These are phyloP conservation scores for Petrea volubilis DNA, from an alignment of 257 asterid genomes.

Conservation along the genomic window DNA sequence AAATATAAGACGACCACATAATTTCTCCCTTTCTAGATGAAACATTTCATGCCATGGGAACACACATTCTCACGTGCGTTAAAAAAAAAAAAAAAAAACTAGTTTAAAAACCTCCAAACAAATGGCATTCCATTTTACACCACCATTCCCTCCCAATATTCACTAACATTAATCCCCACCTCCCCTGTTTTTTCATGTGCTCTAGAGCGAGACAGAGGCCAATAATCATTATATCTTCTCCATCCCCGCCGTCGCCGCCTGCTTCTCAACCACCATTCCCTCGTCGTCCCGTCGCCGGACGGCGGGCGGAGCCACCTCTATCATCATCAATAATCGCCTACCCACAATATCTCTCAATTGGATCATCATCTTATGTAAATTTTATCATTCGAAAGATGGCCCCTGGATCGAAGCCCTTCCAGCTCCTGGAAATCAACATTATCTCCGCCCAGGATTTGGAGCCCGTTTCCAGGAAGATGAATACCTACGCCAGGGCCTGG, in stretches of 20 bases:
- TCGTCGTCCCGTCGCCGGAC: constrained; percentile 59
- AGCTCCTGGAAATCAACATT: constrained; percentile 78
- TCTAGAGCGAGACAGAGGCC: constrained; percentile 20
- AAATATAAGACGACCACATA: too few relatives aligned
- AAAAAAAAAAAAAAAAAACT: too few relatives aligned
- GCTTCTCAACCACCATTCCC: constrained; percentile 29
- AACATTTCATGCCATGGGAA: too few relatives aligned
- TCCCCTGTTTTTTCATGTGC: constrained; percentile 36
- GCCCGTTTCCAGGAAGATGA: constrained; percentile 63
- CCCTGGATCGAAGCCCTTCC: constrained; percentile 49
- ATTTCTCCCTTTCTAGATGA: too few relatives aligned
- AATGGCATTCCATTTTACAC: neutral
- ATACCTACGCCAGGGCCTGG: constrained; percentile 80
- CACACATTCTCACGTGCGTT: too few relatives aligned
- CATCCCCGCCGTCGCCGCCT: constrained; percentile 7
- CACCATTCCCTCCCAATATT: neutral
- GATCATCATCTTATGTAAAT: neutral
- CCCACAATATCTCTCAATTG: neutral
- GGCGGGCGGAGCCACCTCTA: constrained; percentile 32
- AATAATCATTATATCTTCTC: constrained; percentile 30
- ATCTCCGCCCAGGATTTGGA: constrained; percentile 87
- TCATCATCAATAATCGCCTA: neutral
- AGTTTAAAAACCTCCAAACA: neutral
- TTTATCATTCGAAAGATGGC: constrained; percentile 38
- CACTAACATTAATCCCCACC: neutral